A percentile compares a stretch with the other conserved stretches of the same genome.
These are phyloP conservation scores for Aspergillus brunneoviolaceus DNA, from an alignment of 2,329 filamentous ascomycete genomes.

Conservation along the genomic window DNA sequence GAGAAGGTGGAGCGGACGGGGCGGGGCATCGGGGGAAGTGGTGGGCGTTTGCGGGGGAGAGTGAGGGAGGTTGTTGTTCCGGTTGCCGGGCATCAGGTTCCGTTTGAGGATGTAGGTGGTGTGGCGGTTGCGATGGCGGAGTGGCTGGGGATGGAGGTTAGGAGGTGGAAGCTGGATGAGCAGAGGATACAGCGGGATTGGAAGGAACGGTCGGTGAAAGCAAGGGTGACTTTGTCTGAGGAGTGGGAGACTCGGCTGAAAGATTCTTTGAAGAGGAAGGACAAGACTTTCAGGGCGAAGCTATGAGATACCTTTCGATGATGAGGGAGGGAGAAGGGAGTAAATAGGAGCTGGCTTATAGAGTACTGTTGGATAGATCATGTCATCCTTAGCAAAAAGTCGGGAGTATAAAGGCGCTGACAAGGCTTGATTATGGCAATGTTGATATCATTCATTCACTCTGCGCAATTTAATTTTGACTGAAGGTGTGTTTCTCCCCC, in stretches of 20 bases:
- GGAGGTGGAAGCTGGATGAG: not conserved
- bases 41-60: not conserved
- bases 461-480: no score
- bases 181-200: not conserved
- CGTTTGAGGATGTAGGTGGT: conserved; percentile 2
- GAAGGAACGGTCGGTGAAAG: not conserved
- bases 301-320: not conserved
- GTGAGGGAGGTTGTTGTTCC: conserved; percentile 1
- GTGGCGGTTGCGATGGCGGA: not conserved
- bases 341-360: no score
- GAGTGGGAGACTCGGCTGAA: not conserved
- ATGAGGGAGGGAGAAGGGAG: no score
- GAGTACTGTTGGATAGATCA: no score
- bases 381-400: no score
- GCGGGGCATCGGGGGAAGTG: conserved; percentile 4
- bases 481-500: no score
- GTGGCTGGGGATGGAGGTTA: not conserved
- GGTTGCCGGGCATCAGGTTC: not conserved
- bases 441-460: no score
- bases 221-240: not conserved
- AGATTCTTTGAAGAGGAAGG: not conserved
- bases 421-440: no score
- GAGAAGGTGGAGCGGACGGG: conserved; percentile 2
- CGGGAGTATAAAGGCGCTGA: no score
- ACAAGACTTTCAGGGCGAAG: not conserved